Evolutionary conservation across 192 early-diverging fungal species (phyloP).

Genomic region (Helicostylum pulchrum): DNA sequence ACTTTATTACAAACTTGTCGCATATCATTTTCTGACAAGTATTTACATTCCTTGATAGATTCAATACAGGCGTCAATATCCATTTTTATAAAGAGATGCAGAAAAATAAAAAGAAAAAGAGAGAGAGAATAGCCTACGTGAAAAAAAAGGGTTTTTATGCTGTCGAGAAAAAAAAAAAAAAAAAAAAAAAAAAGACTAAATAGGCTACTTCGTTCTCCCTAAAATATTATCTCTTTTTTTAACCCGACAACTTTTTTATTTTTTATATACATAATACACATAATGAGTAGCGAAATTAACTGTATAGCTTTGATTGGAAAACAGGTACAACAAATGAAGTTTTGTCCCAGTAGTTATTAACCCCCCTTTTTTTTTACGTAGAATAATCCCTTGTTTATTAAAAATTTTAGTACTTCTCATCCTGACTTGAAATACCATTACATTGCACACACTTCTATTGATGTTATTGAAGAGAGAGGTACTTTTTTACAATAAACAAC

Average conservation of each 20-base stretch:
- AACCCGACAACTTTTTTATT: too few species aligned
- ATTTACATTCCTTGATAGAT: conserved; percentile 86
- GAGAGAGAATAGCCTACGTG: not conserved
- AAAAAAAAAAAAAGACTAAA: too few species aligned
- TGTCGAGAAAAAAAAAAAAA: too few species aligned
- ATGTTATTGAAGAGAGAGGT: conserved; percentile 88
- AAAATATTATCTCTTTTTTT: not conserved
- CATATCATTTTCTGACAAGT: conserved; percentile 90
- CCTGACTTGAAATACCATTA: conserved; percentile 88
- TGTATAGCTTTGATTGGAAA: conserved; percentile 61
- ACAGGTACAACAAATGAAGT: conserved; percentile 34
- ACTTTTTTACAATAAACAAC: not conserved
- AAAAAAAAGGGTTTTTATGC: too few species aligned
- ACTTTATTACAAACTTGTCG: conserved; percentile 96
- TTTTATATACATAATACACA: too few species aligned
- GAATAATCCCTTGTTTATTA: conserved; percentile 87
- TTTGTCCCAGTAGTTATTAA: not conserved
- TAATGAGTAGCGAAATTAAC: conserved; percentile 49
- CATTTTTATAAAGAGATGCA: conserved; percentile 9
- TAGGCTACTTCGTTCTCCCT: too few species aligned
- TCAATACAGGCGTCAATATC: conserved; percentile 86
- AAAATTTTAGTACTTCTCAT: conserved; percentile 69
- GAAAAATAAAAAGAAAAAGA: not conserved
- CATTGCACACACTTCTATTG: conserved; percentile 86
- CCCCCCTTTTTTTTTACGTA: conserved; percentile 18